Conservation (phyloP, 2,329 filamentous ascomycete species). For the Beauveria brongniartii region DNA sequence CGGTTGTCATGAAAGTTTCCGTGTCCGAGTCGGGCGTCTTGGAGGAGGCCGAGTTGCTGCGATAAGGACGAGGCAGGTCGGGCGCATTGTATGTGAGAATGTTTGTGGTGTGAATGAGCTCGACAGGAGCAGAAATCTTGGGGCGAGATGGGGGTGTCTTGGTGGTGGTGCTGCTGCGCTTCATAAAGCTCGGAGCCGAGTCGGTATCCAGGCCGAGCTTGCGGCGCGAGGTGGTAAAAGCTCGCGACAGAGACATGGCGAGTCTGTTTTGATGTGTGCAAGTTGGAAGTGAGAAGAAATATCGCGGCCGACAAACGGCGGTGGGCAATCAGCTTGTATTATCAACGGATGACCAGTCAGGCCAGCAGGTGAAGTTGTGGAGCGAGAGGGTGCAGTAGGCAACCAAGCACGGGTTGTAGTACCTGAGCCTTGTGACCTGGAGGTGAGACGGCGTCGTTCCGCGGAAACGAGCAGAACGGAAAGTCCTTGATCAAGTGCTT, state of each 20-base stretch:
- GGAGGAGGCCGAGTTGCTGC: constrained; percentile 38
- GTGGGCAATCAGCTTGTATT: constrained; percentile 5
- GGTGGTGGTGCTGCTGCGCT: constrained; percentile 43
- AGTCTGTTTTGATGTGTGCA: background rate
- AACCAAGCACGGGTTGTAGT: background rate
- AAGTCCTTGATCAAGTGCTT: background rate
- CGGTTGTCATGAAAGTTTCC: constrained; percentile 31
- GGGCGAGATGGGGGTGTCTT: constrained; percentile 42
- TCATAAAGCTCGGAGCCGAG: constrained; percentile 26
- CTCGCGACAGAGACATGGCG: constrained; percentile 54
- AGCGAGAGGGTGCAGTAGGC: background rate
- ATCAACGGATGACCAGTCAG: background rate
- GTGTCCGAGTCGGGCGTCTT: constrained; percentile 68
- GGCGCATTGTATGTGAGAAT: constrained; percentile 93
- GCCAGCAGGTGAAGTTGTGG: background rate
- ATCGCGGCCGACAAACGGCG: background rate
- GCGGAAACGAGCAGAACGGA: background rate
- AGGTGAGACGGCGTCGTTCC: constrained; percentile 5
- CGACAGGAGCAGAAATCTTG: constrained; percentile 81
- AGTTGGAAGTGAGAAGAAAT: background rate
- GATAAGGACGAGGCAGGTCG: constrained; percentile 54
- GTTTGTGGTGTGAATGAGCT: constrained; percentile 89
- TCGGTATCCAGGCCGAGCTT: constrained; percentile 44
- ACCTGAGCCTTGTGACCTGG: constrained; percentile 7
- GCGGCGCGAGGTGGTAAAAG: constrained; percentile 61